Evolutionary conservation across 768 basidiomycete species (phyloP), one percentile per base, ranked within the genome.

Genomic region (Lepiota venenata): DNA sequence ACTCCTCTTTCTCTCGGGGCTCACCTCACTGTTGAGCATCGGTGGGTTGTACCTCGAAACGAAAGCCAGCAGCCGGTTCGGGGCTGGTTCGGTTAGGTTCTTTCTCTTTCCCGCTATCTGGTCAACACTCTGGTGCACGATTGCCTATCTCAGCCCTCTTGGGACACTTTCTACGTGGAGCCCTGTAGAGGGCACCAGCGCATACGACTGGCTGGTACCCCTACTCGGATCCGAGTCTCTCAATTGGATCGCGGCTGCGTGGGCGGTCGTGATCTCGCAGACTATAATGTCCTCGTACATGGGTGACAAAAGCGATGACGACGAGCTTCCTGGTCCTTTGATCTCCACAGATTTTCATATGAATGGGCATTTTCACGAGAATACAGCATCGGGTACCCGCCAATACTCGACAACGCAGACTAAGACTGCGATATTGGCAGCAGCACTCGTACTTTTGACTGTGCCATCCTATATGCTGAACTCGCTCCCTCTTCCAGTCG

Each of bases 191-290:
- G 77, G 78, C 4, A 64, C 76, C 32, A 74, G 76, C 7, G 69
- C 77, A 0, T 93, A 92, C 62, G 62, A 62, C 2, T 93, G 90
- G 89, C 66, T 84, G n/a, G 60, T 79, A 2, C 80, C 78, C 0
- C 64, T 75, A 41, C 57, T 80, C 20, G 91, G 91, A 4, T 75
- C 84, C 29, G 67, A 74, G 29, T 81, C 79, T 7, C 76, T 82
- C 55, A 88, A 93, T 64, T 93, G 88, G 86, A 65, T 87, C 22
- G 75, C 80, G 6, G 90, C 80, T n/a, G 83, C 81, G 7, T 93
- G 87, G 85, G 87, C 88, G 4, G 81, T 83, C 9, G 75, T 91
- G 9, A 60, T 80, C 22, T 80, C 86, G 7, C 78, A 85, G 58
- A 60, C 71, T 2, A 62, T 78, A 7, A 81, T 79, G 25, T 66